Percentiles rank a stretch among this genome's conserved stretches.
phyloP scores from a whole-genome alignment of 805 yeast species.

The Kluyveromyces aestuarii region DNA sequence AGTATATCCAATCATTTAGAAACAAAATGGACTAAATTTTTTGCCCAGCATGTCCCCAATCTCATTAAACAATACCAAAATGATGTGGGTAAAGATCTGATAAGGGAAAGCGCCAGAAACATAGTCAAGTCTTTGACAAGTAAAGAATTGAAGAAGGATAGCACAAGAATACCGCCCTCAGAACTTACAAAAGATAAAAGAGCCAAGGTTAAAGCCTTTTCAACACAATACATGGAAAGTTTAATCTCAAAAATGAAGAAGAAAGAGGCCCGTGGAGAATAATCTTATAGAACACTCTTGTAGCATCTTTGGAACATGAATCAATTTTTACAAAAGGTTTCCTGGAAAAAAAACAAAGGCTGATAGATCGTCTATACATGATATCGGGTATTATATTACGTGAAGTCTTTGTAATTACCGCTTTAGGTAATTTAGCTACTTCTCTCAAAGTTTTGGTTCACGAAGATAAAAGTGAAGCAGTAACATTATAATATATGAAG shows the following conservation, averaged over 20 bases:
- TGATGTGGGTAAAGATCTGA: constrained; percentile 60
- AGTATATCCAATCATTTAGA: constrained; percentile 13
- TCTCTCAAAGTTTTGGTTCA: background rate
- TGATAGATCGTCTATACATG: background rate
- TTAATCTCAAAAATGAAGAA: constrained; percentile 39
- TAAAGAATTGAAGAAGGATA: constrained; percentile 47
- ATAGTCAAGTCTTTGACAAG: constrained; percentile 56
- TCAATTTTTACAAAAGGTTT: background rate
- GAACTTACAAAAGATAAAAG: constrained; percentile 57
- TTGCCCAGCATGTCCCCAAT: constrained; percentile 77
- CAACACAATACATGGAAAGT: constrained; percentile 58
- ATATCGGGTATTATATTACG: background rate
- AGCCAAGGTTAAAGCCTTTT: constrained; percentile 59
- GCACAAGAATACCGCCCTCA: constrained; percentile 35
- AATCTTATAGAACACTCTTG: background rate
- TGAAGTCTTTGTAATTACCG: background rate
- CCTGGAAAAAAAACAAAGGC: background rate
- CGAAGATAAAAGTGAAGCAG: background rate
- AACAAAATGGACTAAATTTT: constrained; percentile 32
- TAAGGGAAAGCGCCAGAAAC: constrained; percentile 74
- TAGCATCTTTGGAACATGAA: background rate
- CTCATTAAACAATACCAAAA: constrained; percentile 55
- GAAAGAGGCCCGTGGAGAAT: constrained; percentile 35
- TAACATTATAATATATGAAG: background rate
- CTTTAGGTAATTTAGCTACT: background rate